These are phyloP conservation scores for Phialophora expanda DNA, from an alignment of 2,329 filamentous ascomycete genomes.

Conservation along the genomic window DNA sequence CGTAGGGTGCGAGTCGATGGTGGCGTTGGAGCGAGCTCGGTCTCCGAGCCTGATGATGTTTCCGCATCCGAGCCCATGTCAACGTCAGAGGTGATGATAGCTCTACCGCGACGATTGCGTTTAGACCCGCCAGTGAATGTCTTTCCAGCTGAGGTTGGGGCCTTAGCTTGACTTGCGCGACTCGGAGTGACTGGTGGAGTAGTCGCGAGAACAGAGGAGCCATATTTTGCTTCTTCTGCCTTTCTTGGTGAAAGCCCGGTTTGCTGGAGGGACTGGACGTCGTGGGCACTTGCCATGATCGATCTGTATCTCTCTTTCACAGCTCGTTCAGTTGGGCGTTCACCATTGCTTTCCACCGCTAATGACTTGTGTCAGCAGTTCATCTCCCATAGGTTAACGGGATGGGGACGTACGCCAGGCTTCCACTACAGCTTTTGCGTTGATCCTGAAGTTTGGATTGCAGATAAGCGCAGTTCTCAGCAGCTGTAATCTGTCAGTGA, in stretches of 20 bases:
- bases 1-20: background rate
- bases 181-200: too few relatives aligned
- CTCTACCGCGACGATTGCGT: constrained; percentile 5
- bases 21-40: background rate
- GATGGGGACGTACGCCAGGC: constrained; percentile 7
- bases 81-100: background rate
- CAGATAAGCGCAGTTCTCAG: constrained; percentile 4
- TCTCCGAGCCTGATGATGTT: constrained; percentile 11
- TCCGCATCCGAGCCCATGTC: background rate
- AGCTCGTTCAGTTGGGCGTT: background rate
- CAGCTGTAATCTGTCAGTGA: constrained; percentile 5
- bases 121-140: background rate
- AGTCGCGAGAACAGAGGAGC: background rate
- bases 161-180: background rate
- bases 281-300: background rate
- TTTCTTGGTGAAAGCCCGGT: background rate
- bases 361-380: background rate
- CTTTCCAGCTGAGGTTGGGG: background rate
- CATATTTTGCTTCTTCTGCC: too few relatives aligned
- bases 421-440: background rate
- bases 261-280: background rate
- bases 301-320: background rate
- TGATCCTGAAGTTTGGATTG: background rate
- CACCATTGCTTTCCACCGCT: background rate
- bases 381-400: background rate